phyloP scores from a whole-genome alignment of 257 asterid species.

The Gynochthodes officinalis region DNA sequence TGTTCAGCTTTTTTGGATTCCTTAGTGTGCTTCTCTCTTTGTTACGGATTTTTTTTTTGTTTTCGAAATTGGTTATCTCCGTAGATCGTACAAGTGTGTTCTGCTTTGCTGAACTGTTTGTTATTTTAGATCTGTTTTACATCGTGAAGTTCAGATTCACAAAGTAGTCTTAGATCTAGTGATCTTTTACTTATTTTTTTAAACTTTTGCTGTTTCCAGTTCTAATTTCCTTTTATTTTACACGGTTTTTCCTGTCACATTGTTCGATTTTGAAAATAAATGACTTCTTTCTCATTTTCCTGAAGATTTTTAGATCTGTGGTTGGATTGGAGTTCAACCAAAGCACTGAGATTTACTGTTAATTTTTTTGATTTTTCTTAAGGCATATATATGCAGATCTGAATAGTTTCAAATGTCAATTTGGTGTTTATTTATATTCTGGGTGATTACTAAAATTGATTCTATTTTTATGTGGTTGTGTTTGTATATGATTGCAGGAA shows the following conservation, averaged over 20 bases:
- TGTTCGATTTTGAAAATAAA: neutral
- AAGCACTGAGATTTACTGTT: neutral
- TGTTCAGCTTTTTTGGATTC: neutral
- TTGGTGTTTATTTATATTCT: neutral
- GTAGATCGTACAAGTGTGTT: neutral
- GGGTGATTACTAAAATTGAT: neutral
- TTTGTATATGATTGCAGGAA: conserved; percentile 29
- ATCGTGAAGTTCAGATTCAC: neutral
- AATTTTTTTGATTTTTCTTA: neutral
- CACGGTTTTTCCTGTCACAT: neutral
- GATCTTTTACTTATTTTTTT: no score
- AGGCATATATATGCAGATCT: neutral
- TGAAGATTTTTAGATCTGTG: neutral
- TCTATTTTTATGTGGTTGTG: neutral
- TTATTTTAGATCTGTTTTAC: neutral
- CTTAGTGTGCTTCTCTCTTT: neutral
- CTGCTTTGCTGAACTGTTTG: neutral
- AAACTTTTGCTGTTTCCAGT: neutral
- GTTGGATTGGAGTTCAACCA: neutral
- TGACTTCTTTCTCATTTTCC: neutral
- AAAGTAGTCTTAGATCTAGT: neutral
- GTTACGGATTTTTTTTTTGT: neutral
- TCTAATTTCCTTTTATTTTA: neutral
- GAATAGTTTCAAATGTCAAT: neutral
- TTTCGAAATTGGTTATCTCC: neutral